Base-by-base conservation (phyloP, 2,329 filamentous ascomycete genomes). In the Fusarium devonianum region DNA sequence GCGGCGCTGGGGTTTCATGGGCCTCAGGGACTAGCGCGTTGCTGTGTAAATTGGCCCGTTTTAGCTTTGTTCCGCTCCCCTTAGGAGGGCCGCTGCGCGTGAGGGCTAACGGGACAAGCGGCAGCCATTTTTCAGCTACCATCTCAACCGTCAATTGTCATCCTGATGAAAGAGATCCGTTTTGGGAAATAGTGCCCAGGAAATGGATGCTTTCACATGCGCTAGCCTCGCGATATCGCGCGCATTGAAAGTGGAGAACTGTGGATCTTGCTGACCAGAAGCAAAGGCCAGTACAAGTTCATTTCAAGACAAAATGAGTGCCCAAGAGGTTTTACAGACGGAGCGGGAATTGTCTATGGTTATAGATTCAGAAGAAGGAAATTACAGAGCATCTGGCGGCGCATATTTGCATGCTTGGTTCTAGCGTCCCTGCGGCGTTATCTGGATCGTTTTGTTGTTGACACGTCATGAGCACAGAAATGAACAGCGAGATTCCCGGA, bases 161-260 rank as follows among this genome's bases (percentile, higher is more conserved):
- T 19, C 49, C 17, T 3, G 19, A 42, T 5, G n/a, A 32, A 8
- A 12, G n/a, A 18, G 18, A 40, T 26, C 23, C 21, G 11, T 18
- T 25, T 22, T 14, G 16, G 33, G 34, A 34, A 9, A 36, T 22
- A 21, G 29, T 29, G 28, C 40, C 34, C 34, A 35, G 41, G 49
- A 38, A 42, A 58, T 57, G 53, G 55, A 51, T 42, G 37, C 54
- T 30, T 14, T 26, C 10, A 22, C 17, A 56, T 34, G 35, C 49
- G 44, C 55, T 59, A 52, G 50, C 34, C 26, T 58, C 45, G 32
- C 17, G 28, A 56, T 47, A 56, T 59, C 51, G 55, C 44, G 55
- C 54, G 49, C 42, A 18, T 39, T 57, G 16, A 14, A 37, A 45
- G 55, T 58, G 55, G 55, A n/a, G 39, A 58, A 33, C 5, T 7